A percentile compares a stretch with the other conserved stretches of the same genome.
Evolutionary conservation across 441 rosid species (phyloP).

Genomic region (Gossypium aridum): DNA sequence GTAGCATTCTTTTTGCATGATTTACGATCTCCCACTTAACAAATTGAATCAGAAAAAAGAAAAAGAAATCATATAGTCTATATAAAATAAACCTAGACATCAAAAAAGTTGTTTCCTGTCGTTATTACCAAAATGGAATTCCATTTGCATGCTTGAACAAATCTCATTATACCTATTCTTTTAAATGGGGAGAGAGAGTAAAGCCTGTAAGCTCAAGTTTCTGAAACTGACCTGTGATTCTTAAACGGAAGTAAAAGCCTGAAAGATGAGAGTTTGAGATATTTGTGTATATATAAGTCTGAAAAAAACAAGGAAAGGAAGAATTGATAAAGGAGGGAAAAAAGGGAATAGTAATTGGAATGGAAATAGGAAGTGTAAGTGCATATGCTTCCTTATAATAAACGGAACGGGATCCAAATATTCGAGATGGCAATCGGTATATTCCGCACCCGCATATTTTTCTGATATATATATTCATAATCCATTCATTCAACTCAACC

Average conservation of each 20-base stretch:
- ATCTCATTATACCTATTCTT: neutral
- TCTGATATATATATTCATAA: neutral
- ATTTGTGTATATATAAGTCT: too few relatives aligned
- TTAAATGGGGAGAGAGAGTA: neutral
- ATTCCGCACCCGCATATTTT: neutral
- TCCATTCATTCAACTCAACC: neutral
- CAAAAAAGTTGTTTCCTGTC: neutral
- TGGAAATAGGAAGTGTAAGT: neutral
- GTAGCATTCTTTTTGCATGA: neutral
- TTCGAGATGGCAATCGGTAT: neutral
- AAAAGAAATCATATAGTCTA: neutral
- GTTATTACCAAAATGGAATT: neutral
- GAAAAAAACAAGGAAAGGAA: neutral
- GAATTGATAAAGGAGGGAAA: neutral
- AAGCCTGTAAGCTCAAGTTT: neutral
- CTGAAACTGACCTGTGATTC: conserved; percentile 3
- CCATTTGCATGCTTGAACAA: conserved; percentile 6
- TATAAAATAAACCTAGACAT: neutral
- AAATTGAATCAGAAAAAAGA: neutral
- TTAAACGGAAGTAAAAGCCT: neutral
- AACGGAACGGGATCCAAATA: neutral
- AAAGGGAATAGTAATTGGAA: too few relatives aligned
- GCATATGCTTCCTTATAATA: neutral
- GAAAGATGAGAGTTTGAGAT: neutral
- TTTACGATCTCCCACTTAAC: neutral